Evolutionary conservation across 1,139 yeast species (phyloP).

Genomic region (Protomyces gravidus): DNA sequence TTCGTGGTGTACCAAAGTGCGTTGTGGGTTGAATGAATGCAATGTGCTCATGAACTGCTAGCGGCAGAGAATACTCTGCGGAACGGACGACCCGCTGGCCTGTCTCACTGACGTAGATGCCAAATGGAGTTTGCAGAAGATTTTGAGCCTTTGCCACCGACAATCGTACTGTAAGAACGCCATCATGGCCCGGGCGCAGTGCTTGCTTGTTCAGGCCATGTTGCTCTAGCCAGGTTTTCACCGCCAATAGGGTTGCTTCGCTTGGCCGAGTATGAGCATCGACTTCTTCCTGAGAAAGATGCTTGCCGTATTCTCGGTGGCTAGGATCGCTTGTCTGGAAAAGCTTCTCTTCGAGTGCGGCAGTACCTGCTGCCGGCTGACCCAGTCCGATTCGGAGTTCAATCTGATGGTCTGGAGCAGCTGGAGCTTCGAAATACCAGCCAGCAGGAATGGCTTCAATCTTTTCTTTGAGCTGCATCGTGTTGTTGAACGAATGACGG

Average conservation of each 20-base stretch:
- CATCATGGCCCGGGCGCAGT: background rate
- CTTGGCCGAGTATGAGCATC: conserved; percentile 5
- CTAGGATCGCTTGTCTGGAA: conserved; percentile 2
- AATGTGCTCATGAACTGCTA: conserved; percentile 2
- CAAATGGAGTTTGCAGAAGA: background rate
- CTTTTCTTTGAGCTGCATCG: conserved; percentile 1
- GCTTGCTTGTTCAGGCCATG: background rate
- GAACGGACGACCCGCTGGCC: background rate
- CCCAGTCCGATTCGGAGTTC: conserved; percentile 8
- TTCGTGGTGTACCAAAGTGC: conserved; percentile 5
- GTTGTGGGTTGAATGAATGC: conserved; percentile 17
- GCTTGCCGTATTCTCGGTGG: conserved; percentile 3
- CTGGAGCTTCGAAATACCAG: background rate
- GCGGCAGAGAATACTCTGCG: conserved; percentile 8
- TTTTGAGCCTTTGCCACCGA: conserved; percentile 5
- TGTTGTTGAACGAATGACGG: background rate
- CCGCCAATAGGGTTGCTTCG: background rate
- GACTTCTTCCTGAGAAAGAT: conserved; percentile 4
- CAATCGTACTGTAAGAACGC: background rate
- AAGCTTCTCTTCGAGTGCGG: conserved; percentile 1
- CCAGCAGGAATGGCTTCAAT: background rate
- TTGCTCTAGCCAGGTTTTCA: conserved; percentile 3
- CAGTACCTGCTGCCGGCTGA: background rate
- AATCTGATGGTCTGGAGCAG: background rate
- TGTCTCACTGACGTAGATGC: background rate